Base-by-base conservation (phyloP, 331 rosid genomes). In the Quercus lobata region DNA sequence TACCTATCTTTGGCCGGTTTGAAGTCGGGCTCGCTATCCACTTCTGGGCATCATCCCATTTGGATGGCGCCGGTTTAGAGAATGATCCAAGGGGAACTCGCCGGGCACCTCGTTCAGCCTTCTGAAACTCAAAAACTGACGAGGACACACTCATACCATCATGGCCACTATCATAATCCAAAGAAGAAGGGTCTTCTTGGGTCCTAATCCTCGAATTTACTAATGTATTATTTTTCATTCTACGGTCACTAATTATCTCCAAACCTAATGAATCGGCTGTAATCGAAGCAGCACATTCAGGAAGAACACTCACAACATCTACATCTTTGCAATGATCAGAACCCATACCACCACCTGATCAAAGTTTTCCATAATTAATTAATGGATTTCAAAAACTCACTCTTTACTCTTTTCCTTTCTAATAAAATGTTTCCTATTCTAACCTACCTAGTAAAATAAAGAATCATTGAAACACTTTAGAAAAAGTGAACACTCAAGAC, bases 41-140 rank as follows among this genome's bases (percentile, higher is more conserved):
- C 84, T 95, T 93, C 87, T 93, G 97, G 9, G 99, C 99, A 88
- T 95, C 97, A 62, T 91, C 97, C 99, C 99, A 95, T 79, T 95
- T 95, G 69, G 99, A 95, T 25, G 94, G 97, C 2, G 97, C 93
- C n/a, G 99, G 97, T 80, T 95, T 93, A 29, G 99, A 95, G 77
- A 95, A 91, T 0, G 97, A 93, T 27, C 89, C 91, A 75, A 84
- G 65, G 3, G 94, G 94, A 72, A 87, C 88, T 88, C 98, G 80
- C 19, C 81, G 97, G 21, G 91, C 72, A n/a, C 86, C 85, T 76
- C 93, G 83, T 83, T 92, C 98, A 3, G 93, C 87, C 86, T 89
- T 93, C 79, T 95, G 97, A 80, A 95, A 95, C 83, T 95, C 99
- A 75, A 95, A 94, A 74, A 85, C 74, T 27, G 98, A 83, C 19